A percentile compares a stretch with the other conserved stretches of the same genome.
Conservation (phyloP, 2,329 filamentous ascomycete species). For the Thielaviopsis populi region DNA sequence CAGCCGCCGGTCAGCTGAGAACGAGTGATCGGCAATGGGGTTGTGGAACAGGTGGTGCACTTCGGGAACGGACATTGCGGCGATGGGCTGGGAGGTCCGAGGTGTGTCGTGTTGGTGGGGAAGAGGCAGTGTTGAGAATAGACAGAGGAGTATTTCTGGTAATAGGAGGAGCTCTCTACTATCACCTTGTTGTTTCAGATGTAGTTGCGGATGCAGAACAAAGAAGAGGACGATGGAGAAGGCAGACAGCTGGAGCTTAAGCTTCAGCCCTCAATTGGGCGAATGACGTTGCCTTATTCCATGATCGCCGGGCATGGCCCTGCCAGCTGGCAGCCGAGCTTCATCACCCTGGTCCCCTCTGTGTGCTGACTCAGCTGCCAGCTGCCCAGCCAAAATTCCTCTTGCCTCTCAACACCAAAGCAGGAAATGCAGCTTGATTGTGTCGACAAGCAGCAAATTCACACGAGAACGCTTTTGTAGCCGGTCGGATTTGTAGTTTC, state of each 20-base stretch:
- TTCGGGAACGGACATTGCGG: conserved; percentile 64
- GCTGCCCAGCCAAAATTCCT: conserved; percentile 1
- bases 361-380: conserved; percentile 12
- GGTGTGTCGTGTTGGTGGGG: conserved; percentile 19
- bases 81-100: conserved; percentile 20
- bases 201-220: neutral
- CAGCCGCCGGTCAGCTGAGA: conserved; percentile 78
- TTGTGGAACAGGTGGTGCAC: conserved; percentile 94
- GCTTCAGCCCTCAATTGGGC: conserved; percentile 18
- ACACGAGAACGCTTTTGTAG: neutral
- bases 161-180: conserved; percentile 79
- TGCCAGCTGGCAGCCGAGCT: conserved; percentile 6
- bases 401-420: conserved; percentile 4
- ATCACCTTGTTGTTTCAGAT: conserved; percentile 33
- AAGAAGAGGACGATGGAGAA: neutral
- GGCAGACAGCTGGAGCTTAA: conserved; percentile 4
- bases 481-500: neutral
- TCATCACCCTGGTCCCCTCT: too few species aligned
- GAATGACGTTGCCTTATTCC: conserved; percentile 16
- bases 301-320: neutral
- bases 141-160: neutral
- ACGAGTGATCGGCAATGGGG: conserved; percentile 94
- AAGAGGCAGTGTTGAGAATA: neutral
- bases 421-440: neutral
- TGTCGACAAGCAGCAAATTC: neutral